Conservation (phyloP, 2,329 filamentous ascomycete species). For the Botrytis porri region DNA sequence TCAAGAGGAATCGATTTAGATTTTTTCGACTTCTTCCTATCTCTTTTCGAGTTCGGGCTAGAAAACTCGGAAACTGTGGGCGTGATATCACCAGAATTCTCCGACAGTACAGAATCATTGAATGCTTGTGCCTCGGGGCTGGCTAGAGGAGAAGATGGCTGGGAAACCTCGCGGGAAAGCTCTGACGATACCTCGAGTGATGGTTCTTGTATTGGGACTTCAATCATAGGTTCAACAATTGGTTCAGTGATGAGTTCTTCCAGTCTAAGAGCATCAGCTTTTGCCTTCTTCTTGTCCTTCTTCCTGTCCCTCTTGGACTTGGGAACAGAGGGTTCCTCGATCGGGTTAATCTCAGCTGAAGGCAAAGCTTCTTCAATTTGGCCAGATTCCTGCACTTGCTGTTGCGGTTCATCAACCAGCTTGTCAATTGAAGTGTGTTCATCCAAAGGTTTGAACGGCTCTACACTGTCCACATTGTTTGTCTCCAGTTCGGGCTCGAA, state of each 20-base stretch:
- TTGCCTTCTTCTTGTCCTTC: constrained; percentile 14
- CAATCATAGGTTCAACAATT: not conserved
- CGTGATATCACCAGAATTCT: not conserved
- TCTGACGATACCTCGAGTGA: not conserved
- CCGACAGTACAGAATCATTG: not conserved
- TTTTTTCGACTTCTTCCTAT: not conserved
- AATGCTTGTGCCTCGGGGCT: not conserved
- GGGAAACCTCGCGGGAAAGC: not conserved
- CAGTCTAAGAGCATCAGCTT: not conserved
- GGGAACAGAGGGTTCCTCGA: constrained; percentile 18
- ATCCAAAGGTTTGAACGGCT: not conserved
- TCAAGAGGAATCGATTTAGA: not conserved
- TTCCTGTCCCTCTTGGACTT: constrained; percentile 30
- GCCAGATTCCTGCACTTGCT: constrained; percentile 12
- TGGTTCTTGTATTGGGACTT: not conserved
- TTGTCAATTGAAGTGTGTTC: not conserved
- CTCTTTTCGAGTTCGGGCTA: not conserved
- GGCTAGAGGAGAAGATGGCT: not conserved
- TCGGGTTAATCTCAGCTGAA: constrained; percentile 11
- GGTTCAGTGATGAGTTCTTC: not conserved
- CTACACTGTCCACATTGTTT: not conserved
- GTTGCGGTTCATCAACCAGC: not conserved
- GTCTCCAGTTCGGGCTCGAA: not conserved
- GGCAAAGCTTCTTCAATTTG: constrained; percentile 5
- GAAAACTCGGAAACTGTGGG: not conserved